Base-by-base conservation (phyloP, 306 rosid genomes). In the Myrica gale region DNA sequence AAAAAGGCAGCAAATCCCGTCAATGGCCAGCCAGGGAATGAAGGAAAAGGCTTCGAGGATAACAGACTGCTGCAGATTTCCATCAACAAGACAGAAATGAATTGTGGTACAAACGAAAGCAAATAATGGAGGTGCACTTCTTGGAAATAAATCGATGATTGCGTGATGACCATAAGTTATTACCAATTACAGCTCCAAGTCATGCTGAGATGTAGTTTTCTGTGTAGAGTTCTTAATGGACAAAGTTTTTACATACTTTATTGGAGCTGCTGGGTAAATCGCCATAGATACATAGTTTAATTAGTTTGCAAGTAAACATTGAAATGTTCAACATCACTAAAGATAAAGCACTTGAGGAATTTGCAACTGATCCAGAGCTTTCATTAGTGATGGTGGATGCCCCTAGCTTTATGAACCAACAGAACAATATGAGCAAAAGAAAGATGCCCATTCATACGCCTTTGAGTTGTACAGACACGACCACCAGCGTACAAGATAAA, bases 1-100 rank as follows among this genome's bases (percentile, higher is more conserved):
- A 85, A 75, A 70, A 55, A 20, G 69, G 69, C 43, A 46, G 82
- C 79, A 16, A 54, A 37, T 39, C 21, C 4, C 42, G 53, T 15
- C 17, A 74, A 71, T 45, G 39, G 55, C 13, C 21, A 46, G 17
- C 7, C 58, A 39, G 54, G 45, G 26, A 57, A 17, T 55, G 74
- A 26, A 26, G 32, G 21, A 46, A 71, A 46, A 20, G 57, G n/a
- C 4, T 20, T 50, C 6, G 11, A 73, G 3, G 58, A 82, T 15
- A 47, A 8, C 45, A 68, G 68, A 26, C 26, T 50, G 60, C 41
- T 66, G 1, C 9, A 69, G 66, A 82, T 76, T 66, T 76, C 81
- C 50, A 7, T 76, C 61, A 39, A 73, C 3, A 72, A 77, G 43
- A 23, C 63, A 23, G n/a, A n/a, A 32, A 32, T 11, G 19, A 75